phyloP scores from a whole-genome alignment of 805 yeast genomes.

The Pichia scutulata region DNA sequence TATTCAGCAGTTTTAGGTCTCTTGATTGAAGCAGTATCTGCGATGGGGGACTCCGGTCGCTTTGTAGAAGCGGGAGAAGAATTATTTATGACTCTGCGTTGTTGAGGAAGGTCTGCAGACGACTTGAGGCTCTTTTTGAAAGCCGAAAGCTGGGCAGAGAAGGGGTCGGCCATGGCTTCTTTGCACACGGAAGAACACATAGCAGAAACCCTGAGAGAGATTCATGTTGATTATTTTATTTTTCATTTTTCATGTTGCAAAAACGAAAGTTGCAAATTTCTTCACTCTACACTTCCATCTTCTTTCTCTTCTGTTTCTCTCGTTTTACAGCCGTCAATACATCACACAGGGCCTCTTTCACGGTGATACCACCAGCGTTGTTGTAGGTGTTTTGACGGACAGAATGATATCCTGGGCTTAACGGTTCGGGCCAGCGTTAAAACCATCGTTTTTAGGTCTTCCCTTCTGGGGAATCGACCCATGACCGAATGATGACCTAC shows the following conservation, averaged over 20 bases:
- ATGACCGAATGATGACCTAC: constrained; percentile 13
- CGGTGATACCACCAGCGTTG: constrained; percentile 4
- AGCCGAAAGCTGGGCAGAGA: constrained; percentile 47
- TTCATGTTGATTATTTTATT: not conserved
- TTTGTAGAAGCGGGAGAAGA: not conserved
- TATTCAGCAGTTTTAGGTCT: not conserved
- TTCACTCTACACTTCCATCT: not conserved
- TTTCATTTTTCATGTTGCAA: not conserved
- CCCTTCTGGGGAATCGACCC: not conserved
- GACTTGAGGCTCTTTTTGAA: constrained; percentile 53
- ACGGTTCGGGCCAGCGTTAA: not conserved
- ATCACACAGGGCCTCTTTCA: constrained; percentile 5
- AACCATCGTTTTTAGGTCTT: constrained; percentile 1
- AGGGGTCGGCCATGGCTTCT: constrained; percentile 23
- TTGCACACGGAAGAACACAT: not conserved
- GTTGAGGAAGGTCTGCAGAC: constrained; percentile 44
- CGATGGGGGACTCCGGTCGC: not conserved
- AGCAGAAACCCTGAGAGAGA: not conserved
- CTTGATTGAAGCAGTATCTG: not conserved
- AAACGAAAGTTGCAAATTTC: not conserved
- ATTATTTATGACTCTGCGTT: constrained; percentile 24
- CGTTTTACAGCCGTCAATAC: not conserved
- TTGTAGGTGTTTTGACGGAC: constrained; percentile 2
- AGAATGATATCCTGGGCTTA: not conserved
- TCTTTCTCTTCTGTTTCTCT: not conserved